Base-by-base conservation (phyloP, 768 basidiomycete species). In the Termitomyces sp. region DNA sequence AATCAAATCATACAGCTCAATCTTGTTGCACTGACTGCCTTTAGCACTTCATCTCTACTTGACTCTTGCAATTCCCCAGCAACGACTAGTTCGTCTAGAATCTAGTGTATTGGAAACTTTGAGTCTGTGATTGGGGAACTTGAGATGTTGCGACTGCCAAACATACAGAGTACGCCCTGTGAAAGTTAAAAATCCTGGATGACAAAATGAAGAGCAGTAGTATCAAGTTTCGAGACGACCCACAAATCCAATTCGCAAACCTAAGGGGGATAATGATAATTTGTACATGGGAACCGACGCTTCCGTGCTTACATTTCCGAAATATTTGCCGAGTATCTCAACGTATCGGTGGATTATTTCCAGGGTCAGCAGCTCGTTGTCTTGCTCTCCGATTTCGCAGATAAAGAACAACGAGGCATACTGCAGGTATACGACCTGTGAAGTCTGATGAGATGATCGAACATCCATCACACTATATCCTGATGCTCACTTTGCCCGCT, bases 61-160 rank as follows among this genome's bases (percentile, higher is more conserved):
- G 94, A 87, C 68, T 98, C 96, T 71, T 94, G 91, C 63, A 98
- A 74, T 71, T 98, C 96, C 43, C 96, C 96, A 12, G 91, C 87
- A 31, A 97, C 88, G 62, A 98, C 84, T 43, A 98, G 78, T 70
- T 98, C 95, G 66, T 98, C 96, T 38, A 98, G 74, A 57, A 98
- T 84, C 88, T 91, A n/a, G 31, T 47, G 15, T 15, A 45, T 10
- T 44, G n/a, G 15, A 40, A 17, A 49, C 41, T 3, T 19, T 7
- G 17, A 23, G 30, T 15, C 17, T 33, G 9, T 38, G 35, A 38
- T 8, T 47, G 28, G 40, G 19, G 6, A 17, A 8, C 37, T 35
- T 48, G 21, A 37, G 3, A 33, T 14, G 26, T 38, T 41, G 38
- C 17, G 23, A 41, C 26, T 19, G 37, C n/a, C 21, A 40, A n/a